These are phyloP conservation scores for Tylopilus vinaceipallidus DNA, from an alignment of 768 basidiomycete genomes.

Conservation along the genomic window DNA sequence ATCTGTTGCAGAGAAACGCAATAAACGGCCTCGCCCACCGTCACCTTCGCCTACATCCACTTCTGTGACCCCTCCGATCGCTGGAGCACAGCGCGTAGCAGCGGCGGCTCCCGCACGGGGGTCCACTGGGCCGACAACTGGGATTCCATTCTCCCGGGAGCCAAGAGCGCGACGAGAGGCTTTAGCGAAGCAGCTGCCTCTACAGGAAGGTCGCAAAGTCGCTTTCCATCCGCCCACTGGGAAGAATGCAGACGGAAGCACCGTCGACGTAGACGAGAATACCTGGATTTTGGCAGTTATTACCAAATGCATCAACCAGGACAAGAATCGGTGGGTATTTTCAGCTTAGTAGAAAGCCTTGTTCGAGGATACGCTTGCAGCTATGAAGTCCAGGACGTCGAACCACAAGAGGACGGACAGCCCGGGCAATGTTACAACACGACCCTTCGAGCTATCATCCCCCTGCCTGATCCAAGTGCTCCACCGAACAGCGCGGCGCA, in stretches of 20 bases:
- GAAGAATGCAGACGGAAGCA: conserved; percentile 49
- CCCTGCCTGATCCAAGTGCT: conserved; percentile 72
- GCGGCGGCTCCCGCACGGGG: conserved; percentile 36
- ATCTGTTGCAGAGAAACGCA: conserved; percentile 58
- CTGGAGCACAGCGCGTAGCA: conserved; percentile 17
- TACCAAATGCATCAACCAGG: conserved; percentile 64
- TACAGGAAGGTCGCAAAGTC: conserved; percentile 74
- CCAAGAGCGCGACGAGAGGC: conserved; percentile 66
- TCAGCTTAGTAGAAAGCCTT: not conserved
- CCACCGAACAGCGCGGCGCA: conserved; percentile 58
- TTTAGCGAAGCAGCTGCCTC: conserved; percentile 57
- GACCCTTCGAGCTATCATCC: conserved; percentile 68
- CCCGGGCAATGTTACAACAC: conserved; percentile 71
- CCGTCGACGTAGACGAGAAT: conserved; percentile 47
- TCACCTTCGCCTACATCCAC: conserved; percentile 64
- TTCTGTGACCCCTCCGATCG: conserved; percentile 33
- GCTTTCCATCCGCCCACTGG: conserved; percentile 72
- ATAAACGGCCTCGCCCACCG: conserved; percentile 68
- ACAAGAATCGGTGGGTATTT: conserved; percentile 59
- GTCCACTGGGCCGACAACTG: conserved; percentile 56
- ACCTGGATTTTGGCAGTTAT: conserved; percentile 82
- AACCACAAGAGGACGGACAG: conserved; percentile 78
- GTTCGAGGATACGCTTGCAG: conserved; percentile 33
- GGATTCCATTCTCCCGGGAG: conserved; percentile 57
- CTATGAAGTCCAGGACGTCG: conserved; percentile 84